These are phyloP conservation scores for Fusarium sp. DNA, from an alignment of 2,329 filamentous ascomycete species.

Conservation along the genomic window DNA sequence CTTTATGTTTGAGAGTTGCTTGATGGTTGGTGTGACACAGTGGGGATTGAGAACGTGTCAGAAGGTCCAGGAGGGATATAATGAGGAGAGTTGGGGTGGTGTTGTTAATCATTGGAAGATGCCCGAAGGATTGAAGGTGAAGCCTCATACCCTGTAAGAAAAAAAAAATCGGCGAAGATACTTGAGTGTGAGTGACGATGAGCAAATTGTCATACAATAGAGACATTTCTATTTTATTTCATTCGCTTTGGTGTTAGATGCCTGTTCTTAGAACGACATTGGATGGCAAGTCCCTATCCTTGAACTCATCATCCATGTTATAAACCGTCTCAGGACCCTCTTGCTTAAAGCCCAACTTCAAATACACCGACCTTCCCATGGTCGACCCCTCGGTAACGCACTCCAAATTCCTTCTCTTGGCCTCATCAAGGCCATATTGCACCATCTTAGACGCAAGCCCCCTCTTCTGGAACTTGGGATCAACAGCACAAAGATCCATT, in stretches of 20 bases:
- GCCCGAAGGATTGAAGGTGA: conserved; percentile 50
- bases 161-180: conserved; percentile 5
- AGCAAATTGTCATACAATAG: neutral
- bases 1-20: conserved; percentile 75
- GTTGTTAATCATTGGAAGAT: conserved; percentile 70
- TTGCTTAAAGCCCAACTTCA: conserved; percentile 57
- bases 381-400: conserved; percentile 57
- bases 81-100: conserved; percentile 81
- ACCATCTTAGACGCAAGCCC: conserved; percentile 59
- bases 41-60: conserved; percentile 72
- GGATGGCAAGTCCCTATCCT: conserved; percentile 49
- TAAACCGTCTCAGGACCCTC: conserved; percentile 56
- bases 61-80: conserved; percentile 75
- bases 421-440: conserved; percentile 59
- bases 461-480: conserved; percentile 63
- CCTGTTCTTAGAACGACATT: conserved; percentile 61
- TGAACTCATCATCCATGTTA: conserved; percentile 56
- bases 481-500: conserved; percentile 62
- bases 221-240: neutral
- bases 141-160: conserved; percentile 32
- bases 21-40: conserved; percentile 78
- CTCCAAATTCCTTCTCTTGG: conserved; percentile 53
- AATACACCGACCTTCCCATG: conserved; percentile 60
- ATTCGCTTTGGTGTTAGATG: neutral
- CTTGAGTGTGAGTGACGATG: neutral